phyloP scores from a whole-genome alignment of 1,284 basidiomycete genomes.

The Quambalaria eucalypti region DNA sequence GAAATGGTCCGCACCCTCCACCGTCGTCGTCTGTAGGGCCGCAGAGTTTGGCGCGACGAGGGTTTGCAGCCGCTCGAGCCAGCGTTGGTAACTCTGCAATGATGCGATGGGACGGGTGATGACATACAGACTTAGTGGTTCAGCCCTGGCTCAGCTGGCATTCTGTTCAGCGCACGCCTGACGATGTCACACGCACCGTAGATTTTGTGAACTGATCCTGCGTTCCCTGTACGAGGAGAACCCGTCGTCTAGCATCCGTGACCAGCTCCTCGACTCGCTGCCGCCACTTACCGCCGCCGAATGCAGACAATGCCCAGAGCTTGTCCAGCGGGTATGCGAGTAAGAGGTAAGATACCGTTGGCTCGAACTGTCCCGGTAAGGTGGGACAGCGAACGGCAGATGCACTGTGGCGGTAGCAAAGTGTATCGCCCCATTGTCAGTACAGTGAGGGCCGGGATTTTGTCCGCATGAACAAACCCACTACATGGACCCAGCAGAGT shows the following conservation, averaged over 20 bases:
- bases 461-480: background rate
- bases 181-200: background rate
- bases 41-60: background rate
- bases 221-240: background rate
- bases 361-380: background rate
- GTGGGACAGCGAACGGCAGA: background rate
- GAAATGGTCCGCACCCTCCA: background rate
- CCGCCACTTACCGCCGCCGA: background rate
- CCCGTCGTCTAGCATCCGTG: background rate
- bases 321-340: background rate
- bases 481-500: constrained; percentile 1
- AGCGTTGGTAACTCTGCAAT: background rate
- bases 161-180: background rate
- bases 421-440: background rate
- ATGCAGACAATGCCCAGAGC: background rate
- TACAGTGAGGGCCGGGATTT: background rate
- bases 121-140: background rate
- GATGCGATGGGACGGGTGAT: background rate
- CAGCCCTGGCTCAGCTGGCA: background rate
- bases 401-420: background rate
- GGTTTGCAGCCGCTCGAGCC: background rate
- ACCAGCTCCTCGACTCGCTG: background rate
- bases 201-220: background rate
- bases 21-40: background rate
- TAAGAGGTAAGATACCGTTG: background rate